Evolutionary conservation across 495 filamentous ascomycete genomes (phyloP).

Genomic region (Evernia prunastri): DNA sequence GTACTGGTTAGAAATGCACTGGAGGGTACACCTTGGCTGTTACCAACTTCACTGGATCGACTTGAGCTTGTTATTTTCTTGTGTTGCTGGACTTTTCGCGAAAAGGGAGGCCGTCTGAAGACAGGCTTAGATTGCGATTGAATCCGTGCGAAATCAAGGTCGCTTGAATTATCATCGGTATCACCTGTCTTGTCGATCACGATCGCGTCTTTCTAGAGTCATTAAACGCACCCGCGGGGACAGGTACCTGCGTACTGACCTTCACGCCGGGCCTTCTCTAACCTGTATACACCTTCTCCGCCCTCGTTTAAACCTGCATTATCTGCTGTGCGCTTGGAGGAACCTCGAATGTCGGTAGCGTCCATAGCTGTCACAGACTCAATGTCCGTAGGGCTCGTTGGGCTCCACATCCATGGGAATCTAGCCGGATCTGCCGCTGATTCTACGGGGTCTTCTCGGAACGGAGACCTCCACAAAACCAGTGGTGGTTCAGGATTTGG

Average conservation of each 20-base stretch:
- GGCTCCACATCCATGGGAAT: neutral
- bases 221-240: too few relatives aligned
- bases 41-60: slow-evolving; percentile 6
- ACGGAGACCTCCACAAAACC: too few relatives aligned
- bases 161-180: slow-evolving; percentile 2
- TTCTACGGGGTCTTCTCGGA: neutral
- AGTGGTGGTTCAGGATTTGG: too few relatives aligned
- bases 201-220: slow-evolving; percentile 12
- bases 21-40: slow-evolving; percentile 7
- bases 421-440: neutral
- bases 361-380: too few relatives aligned
- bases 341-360: too few relatives aligned
- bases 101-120: slow-evolving; percentile 7
- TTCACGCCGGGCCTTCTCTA: slow-evolving; percentile 12
- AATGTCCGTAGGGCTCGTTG: neutral
- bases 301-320: slow-evolving; percentile 18
- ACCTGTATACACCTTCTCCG: slow-evolving; percentile 10
- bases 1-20: slow-evolving; percentile 9
- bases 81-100: neutral
- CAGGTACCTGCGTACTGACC: slow-evolving; percentile 5
- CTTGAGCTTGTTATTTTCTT: too few relatives aligned
- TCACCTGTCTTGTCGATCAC: slow-evolving; percentile 8
- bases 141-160: slow-evolving; percentile 4
- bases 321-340: too few relatives aligned
- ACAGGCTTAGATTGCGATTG: slow-evolving; percentile 9